Evolutionary conservation across 208 protist genomes (phyloP).

Genomic region (Leishmania aethiopica): DNA sequence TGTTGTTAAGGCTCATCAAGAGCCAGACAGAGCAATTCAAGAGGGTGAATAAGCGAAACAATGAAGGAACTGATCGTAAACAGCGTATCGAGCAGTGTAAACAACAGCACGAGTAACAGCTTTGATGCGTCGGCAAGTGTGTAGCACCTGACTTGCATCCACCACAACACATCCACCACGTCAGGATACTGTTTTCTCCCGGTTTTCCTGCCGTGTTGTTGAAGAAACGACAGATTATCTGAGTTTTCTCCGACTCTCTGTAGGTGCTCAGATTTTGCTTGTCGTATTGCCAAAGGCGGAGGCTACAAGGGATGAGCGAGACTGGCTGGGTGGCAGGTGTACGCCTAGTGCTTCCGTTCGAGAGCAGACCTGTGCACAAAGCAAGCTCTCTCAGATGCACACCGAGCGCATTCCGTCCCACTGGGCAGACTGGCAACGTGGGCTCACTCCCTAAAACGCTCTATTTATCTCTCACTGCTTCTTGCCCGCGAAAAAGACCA

Average conservation of each 20-base stretch:
- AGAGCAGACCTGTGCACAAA: not conserved
- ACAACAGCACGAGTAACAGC: not conserved
- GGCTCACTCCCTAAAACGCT: not conserved
- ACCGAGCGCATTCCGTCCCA: not conserved
- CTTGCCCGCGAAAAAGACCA: not conserved
- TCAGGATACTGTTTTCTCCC: not conserved
- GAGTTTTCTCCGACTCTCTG: not conserved
- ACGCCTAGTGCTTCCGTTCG: not conserved
- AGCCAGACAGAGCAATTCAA: not conserved
- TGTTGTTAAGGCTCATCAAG: not conserved
- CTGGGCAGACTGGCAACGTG: not conserved
- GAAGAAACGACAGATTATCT: not conserved
- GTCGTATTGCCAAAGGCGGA: not conserved
- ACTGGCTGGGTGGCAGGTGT: not conserved
- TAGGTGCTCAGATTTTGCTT: not conserved
- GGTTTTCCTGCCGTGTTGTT: too few relatives aligned
- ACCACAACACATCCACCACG: not conserved
- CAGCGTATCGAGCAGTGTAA: not conserved
- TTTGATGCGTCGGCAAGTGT: not conserved
- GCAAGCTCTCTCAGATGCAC: not conserved
- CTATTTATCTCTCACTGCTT: not conserved
- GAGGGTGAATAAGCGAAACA: not conserved
- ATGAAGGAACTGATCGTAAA: not conserved
- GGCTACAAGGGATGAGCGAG: not conserved
- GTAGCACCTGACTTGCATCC: not conserved